Conservation (phyloP, 192 early-diverging fungal genomes). For the Mortierella antarctica region DNA sequence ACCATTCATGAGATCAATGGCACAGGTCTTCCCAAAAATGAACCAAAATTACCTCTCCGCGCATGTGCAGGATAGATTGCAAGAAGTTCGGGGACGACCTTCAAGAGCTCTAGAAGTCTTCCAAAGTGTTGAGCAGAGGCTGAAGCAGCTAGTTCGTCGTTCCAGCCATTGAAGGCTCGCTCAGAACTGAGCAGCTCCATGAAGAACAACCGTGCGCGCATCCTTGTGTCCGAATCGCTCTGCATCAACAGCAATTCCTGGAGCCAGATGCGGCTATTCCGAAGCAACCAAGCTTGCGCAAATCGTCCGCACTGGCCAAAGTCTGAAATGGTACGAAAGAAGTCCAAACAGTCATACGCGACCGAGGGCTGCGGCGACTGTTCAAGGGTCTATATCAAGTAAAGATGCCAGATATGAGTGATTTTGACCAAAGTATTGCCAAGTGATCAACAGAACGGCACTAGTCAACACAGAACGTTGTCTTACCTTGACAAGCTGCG, state of each 20-base stretch:
- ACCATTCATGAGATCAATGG: too few species aligned
- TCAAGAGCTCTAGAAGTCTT: constrained; percentile 25
- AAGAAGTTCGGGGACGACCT: constrained; percentile 14
- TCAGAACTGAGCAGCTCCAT: constrained; percentile 51
- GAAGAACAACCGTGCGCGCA: constrained; percentile 32
- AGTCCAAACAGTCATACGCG: constrained; percentile 43
- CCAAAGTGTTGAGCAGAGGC: constrained; percentile 21
- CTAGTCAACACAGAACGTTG: too few species aligned
- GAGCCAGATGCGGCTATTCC: constrained; percentile 28
- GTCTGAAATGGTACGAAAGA: constrained; percentile 40
- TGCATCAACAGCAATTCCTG: constrained; percentile 34
- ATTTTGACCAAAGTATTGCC: background rate
- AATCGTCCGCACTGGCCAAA: constrained; percentile 42
- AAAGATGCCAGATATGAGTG: background rate
- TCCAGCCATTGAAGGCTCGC: constrained; percentile 48
- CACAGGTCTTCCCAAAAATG: background rate
- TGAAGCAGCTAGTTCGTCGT: constrained; percentile 20
- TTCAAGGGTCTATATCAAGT: constrained; percentile 18
- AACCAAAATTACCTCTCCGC: constrained; percentile 18
- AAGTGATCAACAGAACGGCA: background rate
- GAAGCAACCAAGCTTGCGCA: constrained; percentile 28
- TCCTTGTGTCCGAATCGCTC: constrained; percentile 26
- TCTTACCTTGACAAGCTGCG: constrained; percentile 25
- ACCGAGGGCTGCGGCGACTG: constrained; percentile 24
- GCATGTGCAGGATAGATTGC: constrained; percentile 19